Evolutionary conservation across 495 filamentous ascomycete genomes (phyloP), one percentile per base, ranked within the genome.

Genomic region (Penicillium parvum): DNA sequence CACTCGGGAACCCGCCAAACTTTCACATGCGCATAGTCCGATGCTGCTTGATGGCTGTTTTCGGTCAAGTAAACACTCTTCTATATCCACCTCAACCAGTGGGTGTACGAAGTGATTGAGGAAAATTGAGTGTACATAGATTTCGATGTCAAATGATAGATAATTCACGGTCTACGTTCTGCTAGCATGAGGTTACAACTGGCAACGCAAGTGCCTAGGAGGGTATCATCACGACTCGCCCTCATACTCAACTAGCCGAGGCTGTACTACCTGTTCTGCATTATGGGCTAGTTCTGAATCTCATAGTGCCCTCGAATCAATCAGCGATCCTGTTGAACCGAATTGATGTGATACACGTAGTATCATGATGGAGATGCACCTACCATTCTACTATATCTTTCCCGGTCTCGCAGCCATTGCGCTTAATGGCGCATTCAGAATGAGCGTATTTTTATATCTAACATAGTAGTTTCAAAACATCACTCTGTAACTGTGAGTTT

Each of bases 11-110:
- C 15, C 32, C 28, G 40, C 4, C 21, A 19, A 36, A 36, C 32
- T 44, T 44, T 44, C 41, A 44, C 41, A 36, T 44, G 41, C 40
- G 11, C 32, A 30, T 30, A 15, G 29, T 37, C 32, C 19, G 29
- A 29, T 19, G 12, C 20, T 16, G 4, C 12, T 20, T 26, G 20
- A 23, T 26, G 40, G 20, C 20, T 16, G 28, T 30, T 30, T 30
- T 30, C 28, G 9, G 28, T 30, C 12, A 14, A 6, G 12, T 15
- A 4, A 30, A 5, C 4, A 14, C 12, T 14, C 12, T n/a, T 35
- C 32, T 21, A 35, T 35, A 19, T 20, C 7, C 4, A 35, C 10
- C 32, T 17, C 32, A 27, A 27, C n/a, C n/a, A n/a, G n/a, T n/a
- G n/a, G n/a, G n/a, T n/a, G n/a, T n/a, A n/a, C n/a, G n/a, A n/a